Conservation (phyloP, 1,139 yeast species). For the Yamadazyma pseudoaaseri region DNA sequence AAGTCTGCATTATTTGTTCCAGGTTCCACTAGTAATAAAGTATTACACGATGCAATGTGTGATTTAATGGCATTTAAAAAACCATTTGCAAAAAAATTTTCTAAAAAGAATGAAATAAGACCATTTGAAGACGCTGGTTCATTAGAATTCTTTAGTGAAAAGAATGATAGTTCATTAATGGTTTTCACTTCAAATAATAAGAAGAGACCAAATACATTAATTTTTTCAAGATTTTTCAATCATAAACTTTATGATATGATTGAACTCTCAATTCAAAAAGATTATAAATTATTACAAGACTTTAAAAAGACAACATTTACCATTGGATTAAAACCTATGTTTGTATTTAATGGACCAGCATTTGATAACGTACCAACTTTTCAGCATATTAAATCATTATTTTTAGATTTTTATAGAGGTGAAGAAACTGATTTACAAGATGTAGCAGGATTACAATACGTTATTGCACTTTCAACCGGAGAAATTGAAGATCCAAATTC, state of each 20-base stretch:
- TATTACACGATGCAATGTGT: conserved; percentile 84
- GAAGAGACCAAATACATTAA: conserved; percentile 89
- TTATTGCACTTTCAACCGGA: conserved; percentile 78
- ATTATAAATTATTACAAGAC: conserved; percentile 72
- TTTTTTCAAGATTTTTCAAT: conserved; percentile 87
- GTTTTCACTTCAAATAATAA: conserved; percentile 84
- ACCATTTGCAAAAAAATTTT: conserved; percentile 85
- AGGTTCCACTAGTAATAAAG: conserved; percentile 77
- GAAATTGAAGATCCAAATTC: conserved; percentile 69
- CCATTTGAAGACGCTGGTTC: conserved; percentile 93
- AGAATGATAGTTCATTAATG: conserved; percentile 84
- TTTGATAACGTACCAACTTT: conserved; percentile 88
- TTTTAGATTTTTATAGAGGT: conserved; percentile 90
- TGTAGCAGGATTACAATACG: conserved; percentile 91
- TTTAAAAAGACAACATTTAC: conserved; percentile 80
- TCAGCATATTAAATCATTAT: conserved; percentile 82
- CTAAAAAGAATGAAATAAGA: conserved; percentile 81
- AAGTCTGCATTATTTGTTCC: conserved; percentile 91
- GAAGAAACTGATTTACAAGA: conserved; percentile 82
- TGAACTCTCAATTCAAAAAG: conserved; percentile 73
- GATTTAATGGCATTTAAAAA: conserved; percentile 90
- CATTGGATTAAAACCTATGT: conserved; percentile 92
- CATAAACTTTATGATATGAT: conserved; percentile 91
- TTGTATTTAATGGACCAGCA: conserved; percentile 87
- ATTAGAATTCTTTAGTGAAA: conserved; percentile 89